Base-by-base conservation (phyloP, 208 protist species). In the Trypanosomatidae sp. region DNA sequence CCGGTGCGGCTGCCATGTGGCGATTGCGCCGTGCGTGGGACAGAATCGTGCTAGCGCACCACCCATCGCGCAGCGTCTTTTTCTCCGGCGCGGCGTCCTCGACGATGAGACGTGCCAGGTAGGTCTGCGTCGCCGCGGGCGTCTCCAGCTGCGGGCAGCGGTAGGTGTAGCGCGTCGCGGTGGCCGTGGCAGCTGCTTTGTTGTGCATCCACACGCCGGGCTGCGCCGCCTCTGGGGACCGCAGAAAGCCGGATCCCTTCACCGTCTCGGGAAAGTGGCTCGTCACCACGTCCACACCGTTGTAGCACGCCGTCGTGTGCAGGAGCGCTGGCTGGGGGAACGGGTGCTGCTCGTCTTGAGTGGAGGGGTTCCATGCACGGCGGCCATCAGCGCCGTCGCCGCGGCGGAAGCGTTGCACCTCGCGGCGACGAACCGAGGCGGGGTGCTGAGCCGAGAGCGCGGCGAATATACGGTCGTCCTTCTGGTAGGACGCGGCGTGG, bases 351-450 rank as follows among this genome's bases (percentile, higher is more conserved):
- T 93, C 88, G 50, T 94, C 89, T 41, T 72, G 64, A 10, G 78
- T 82, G 1, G 91, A 91, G 6, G 79, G 66, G 69, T 96, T 91
- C 86, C 89, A 96, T 0, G 81, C 83, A 15, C 83, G 86, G 15
- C 75, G 73, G 49, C 81, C 69, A 25, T 73, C 55, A 19, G 69
- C 60, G 41, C 62, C 79, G 17, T 78, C 71, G 13, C 76, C 71
- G 1, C 62, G 22, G n/a, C 78, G 65, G 52, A 90, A 92, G 22
- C 74, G 66, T 41, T 84, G 60, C 70, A 92, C 86, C 62, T 91
- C 87, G 1, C 72, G 77, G 1, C 72, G 87, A 0, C 86, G 87
- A 17, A 71, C 39, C 33, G 49, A 50, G 3, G 64, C 22, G 17
- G 76, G 70, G 41, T 66, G 62, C 17, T 47, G 17, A 0, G 75